Evolutionary conservation across 2,329 filamentous ascomycete genomes (phyloP).

Genomic region (Tolypocladium guangdongense): DNA sequence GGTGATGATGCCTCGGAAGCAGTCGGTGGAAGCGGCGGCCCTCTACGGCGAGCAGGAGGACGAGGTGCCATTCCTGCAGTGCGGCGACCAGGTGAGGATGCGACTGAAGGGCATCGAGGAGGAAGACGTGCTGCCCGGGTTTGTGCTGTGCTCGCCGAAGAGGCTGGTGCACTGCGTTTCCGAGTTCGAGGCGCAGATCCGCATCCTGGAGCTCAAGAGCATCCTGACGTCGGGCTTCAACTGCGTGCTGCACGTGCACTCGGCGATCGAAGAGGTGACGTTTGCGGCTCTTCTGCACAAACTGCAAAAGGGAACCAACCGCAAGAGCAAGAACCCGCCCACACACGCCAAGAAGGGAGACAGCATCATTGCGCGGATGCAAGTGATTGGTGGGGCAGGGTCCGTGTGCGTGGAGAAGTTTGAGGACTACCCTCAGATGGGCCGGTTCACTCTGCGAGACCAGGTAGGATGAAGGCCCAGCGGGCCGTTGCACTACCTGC

Average conservation of each 20-base stretch:
- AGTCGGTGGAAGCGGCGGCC: constrained; percentile 68
- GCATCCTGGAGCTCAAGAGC: constrained; percentile 85
- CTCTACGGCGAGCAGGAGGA: constrained; percentile 96
- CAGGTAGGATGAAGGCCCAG: constrained; percentile 46
- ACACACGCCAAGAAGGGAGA: constrained; percentile 76
- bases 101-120: constrained; percentile 92
- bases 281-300: constrained; percentile 84
- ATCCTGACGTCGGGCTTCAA: constrained; percentile 94
- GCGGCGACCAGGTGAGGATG: constrained; percentile 88
- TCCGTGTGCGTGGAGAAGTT: constrained; percentile 89
- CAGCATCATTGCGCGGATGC: constrained; percentile 84
- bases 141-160: constrained; percentile 92
- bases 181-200: constrained; percentile 91
- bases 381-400: constrained; percentile 75
- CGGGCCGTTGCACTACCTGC: not conserved
- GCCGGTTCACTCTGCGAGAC: constrained; percentile 80
- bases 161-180: constrained; percentile 83
- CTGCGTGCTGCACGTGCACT: constrained; percentile 94
- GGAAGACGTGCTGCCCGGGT: constrained; percentile 90
- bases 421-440: constrained; percentile 91
- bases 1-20: constrained; percentile 92
- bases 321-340: constrained; percentile 88
- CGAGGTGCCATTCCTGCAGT: constrained; percentile 69
- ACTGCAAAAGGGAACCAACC: constrained; percentile 84
- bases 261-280: constrained; percentile 94